phyloP scores from a whole-genome alignment of 805 yeast genomes.

The Aciculoconidium aculeatum region DNA sequence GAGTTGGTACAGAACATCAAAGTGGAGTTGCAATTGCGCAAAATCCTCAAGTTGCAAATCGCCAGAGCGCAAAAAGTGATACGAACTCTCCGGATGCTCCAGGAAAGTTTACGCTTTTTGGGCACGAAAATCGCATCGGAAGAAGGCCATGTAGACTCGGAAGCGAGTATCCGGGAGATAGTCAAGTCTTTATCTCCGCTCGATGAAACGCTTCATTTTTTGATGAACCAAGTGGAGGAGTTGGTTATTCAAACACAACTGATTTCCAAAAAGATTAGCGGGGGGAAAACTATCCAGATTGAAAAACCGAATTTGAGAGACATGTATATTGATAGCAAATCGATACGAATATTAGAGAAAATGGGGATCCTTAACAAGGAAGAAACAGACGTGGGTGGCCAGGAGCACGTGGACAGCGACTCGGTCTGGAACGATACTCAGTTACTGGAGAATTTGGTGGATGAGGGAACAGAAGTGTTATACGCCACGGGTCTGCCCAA shows the following conservation, averaged over 20 bases:
- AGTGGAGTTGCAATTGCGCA: constrained; percentile 39
- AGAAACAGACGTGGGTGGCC: constrained; percentile 1
- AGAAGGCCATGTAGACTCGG: constrained; percentile 11
- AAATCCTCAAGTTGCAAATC: constrained; percentile 34
- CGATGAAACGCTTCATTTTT: constrained; percentile 41
- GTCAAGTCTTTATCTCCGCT: constrained; percentile 38
- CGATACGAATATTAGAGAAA: constrained; percentile 24
- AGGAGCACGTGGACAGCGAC: too few species aligned
- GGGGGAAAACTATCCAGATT: too few species aligned
- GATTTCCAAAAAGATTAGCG: constrained; percentile 20
- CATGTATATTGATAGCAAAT: constrained; percentile 33
- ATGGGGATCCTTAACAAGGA: constrained; percentile 7
- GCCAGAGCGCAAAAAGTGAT: constrained; percentile 32
- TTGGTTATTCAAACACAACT: constrained; percentile 24
- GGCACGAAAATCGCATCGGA: constrained; percentile 9
- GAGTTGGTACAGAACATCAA: constrained; percentile 34
- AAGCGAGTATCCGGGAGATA: constrained; percentile 18
- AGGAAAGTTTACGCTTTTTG: constrained; percentile 23
- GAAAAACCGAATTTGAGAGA: constrained; percentile 31
- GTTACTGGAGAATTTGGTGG: too few species aligned
- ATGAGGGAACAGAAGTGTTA: too few species aligned
- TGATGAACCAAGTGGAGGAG: constrained; percentile 39
- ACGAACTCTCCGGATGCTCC: constrained; percentile 25
- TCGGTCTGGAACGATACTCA: neutral
- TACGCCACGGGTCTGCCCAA: too few species aligned